phyloP scores from a whole-genome alignment of 805 yeast genomes.

The Saccharomycopsis capsularis region DNA sequence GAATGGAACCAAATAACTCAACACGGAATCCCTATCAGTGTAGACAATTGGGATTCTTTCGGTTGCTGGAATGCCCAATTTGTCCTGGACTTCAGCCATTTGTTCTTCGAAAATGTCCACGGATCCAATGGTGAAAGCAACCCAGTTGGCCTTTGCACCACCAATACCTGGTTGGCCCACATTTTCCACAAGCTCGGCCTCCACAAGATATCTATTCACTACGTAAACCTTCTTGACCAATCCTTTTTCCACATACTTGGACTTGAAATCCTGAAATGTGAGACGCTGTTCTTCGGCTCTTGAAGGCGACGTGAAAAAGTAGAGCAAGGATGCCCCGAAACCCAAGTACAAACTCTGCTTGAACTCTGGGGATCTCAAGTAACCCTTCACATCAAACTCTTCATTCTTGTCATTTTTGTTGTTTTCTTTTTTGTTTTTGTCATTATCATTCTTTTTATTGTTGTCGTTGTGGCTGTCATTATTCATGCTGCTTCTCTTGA shows the following conservation, averaged over 20 bases:
- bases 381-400: conserved; percentile 29
- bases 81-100: conserved; percentile 64
- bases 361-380: conserved; percentile 38
- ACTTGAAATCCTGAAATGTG: conserved; percentile 79
- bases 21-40: conserved; percentile 57
- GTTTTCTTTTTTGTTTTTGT: conserved; percentile 23
- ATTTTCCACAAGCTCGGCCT: conserved; percentile 50
- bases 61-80: conserved; percentile 54
- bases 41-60: conserved; percentile 76
- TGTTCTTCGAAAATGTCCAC: conserved; percentile 81
- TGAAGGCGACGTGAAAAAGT: conserved; percentile 26
- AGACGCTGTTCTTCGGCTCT: conserved; percentile 28
- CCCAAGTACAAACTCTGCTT: conserved; percentile 34
- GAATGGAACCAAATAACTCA: conserved; percentile 60
- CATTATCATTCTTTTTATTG: conserved; percentile 16
- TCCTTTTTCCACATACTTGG: conserved; percentile 71
- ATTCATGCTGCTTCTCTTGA: background rate
- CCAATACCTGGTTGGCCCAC: conserved; percentile 32
- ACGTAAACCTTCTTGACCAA: conserved; percentile 68
- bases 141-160: conserved; percentile 32
- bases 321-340: conserved; percentile 33
- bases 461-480: background rate
- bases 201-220: conserved; percentile 64
- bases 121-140: conserved; percentile 81
- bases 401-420: conserved; percentile 24